Percentiles rank a stretch among this genome's conserved stretches.
Evolutionary conservation across 495 filamentous ascomycete genomes (phyloP).

Genomic region (Halenospora varia): DNA sequence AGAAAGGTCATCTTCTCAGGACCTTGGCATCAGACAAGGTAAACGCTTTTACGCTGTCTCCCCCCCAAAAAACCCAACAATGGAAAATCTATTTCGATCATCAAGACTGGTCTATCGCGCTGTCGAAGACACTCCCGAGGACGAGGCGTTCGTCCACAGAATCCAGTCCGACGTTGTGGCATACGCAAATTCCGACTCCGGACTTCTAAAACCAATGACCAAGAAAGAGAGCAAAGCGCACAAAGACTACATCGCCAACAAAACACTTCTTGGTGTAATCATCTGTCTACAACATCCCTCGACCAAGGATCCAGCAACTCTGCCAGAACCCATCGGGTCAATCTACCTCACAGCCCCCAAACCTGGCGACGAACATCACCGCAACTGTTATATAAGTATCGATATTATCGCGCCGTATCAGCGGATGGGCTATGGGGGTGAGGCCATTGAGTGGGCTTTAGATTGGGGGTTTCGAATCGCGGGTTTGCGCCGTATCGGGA

Average conservation of each 20-base stretch:
- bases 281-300: slow-evolving; percentile 37
- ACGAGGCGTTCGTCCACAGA: slow-evolving; percentile 27
- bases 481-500: slow-evolving; percentile 42
- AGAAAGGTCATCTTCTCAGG: too few species aligned
- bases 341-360: slow-evolving; percentile 22
- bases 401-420: slow-evolving; percentile 33
- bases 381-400: slow-evolving; percentile 38
- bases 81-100: slow-evolving; percentile 26
- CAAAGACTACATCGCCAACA: slow-evolving; percentile 24
- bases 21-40: too few species aligned
- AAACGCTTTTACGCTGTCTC: too few species aligned
- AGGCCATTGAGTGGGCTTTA: slow-evolving; percentile 48
- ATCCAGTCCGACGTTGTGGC: slow-evolving; percentile 16
- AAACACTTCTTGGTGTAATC: slow-evolving; percentile 29
- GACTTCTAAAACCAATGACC: slow-evolving; percentile 24
- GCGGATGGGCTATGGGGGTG: slow-evolving; percentile 47
- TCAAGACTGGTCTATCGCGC: slow-evolving; percentile 34
- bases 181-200: slow-evolving; percentile 22
- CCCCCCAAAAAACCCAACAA: background rate
- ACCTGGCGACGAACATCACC: slow-evolving; percentile 32
- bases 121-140: slow-evolving; percentile 28
- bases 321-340: slow-evolving; percentile 23
- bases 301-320: background rate
- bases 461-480: slow-evolving; percentile 43
- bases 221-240: slow-evolving; percentile 19